Evolutionary conservation across 2,329 filamentous ascomycete genomes (phyloP), one percentile per base, ranked within the genome.

Genomic region (Paecilomyces niveus): DNA sequence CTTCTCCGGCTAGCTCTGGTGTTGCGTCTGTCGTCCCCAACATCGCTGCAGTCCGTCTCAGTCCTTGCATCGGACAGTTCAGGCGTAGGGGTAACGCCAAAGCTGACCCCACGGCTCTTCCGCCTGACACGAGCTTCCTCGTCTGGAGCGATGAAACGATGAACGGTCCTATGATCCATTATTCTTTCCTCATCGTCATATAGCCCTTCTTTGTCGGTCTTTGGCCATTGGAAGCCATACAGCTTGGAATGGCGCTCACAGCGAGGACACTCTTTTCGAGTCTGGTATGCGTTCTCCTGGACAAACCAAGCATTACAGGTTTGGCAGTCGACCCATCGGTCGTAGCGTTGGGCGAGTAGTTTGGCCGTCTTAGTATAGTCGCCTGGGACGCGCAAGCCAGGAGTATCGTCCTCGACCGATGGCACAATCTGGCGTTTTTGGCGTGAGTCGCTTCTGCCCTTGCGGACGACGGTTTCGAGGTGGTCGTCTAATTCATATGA

Each of bases 201-300:
- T 15, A 85, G 85, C 0, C 90, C 90, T 26, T 88, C 85, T 61
- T 82, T 88, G 60, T 96, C 89, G 0, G 94, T 97, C 78, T 99
- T 97, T 5, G 94, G 94, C 94, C 94, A 99, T 58, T 89, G 81
- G 69, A 89, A 97, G 0, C 95, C 95, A 71, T 97, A 99, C 0
- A 99, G 78, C 77, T 96, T 97, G 15, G 90, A 95, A 70, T 99
- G 94, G 0, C 94, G 85, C 76, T 99, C 94, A 73, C 94, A 99
- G 6, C 94, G 85, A 3, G 91, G 92, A 71, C 94, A 99, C 15
- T 90, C 88, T 54, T 89, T 86, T 56, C 88, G 85, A 1, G 92
- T 97, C 63, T 87, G 88, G 72, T 96, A 97, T 0, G 90, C 91
- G 63, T 97, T 89, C 49, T 85, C 82, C 72, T 97, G 93, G 5